Evolutionary conservation across 225 moss, liverwort and hornwort species (phyloP).

Genomic region (Antitrichia curtipendula): DNA sequence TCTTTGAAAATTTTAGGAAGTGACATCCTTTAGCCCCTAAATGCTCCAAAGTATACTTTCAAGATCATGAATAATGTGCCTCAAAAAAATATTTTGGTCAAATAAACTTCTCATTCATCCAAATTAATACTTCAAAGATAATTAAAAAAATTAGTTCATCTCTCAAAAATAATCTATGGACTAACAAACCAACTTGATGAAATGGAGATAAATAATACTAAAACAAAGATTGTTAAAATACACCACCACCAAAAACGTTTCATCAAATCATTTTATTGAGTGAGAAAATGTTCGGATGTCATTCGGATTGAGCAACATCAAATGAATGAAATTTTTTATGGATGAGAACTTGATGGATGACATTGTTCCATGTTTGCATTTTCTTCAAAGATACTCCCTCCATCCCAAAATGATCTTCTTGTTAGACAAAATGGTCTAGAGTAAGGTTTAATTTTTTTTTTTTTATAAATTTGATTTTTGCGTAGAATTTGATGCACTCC

Average conservation of each 20-base stretch:
- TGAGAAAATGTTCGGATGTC: not conserved
- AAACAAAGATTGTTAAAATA: not conserved
- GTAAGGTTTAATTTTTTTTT: too few species aligned
- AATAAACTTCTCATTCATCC: not conserved
- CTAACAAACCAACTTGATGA: not conserved
- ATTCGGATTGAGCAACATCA: fast-evolving
- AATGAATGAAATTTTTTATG: not conserved
- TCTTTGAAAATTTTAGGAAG: too few species aligned
- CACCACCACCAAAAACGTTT: not conserved
- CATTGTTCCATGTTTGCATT: not conserved
- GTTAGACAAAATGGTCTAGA: too few species aligned
- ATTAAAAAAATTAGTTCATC: too few species aligned
- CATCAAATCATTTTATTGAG: too few species aligned
- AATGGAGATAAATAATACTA: not conserved
- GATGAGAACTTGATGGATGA: not conserved
- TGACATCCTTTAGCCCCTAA: too few species aligned
- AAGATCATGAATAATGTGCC: not conserved
- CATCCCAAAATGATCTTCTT: too few species aligned
- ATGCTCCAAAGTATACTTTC: not conserved
- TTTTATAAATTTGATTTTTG: too few species aligned
- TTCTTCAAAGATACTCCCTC: too few species aligned
- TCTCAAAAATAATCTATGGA: not conserved
- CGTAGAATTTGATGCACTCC: too few species aligned
- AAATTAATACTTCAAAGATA: not conserved
- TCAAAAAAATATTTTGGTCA: not conserved